These are phyloP conservation scores for Colletotrichum orchidophilum DNA, from an alignment of 2,329 filamentous ascomycete species.

Conservation along the genomic window DNA sequence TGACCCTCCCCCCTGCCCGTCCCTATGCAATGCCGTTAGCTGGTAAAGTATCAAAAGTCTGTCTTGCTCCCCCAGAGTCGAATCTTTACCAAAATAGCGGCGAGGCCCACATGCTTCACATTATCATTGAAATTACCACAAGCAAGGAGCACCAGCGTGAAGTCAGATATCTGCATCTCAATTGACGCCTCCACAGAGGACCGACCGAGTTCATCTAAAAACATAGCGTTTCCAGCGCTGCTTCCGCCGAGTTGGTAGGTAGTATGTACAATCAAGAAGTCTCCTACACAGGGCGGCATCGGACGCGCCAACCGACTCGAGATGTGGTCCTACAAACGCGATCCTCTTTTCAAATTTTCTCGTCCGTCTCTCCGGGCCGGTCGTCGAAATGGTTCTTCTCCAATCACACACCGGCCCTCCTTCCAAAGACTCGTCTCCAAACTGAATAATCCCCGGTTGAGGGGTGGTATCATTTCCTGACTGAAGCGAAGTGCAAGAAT, in stretches of 20 bases:
- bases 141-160: background rate
- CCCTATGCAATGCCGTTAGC: no score
- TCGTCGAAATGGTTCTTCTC: background rate
- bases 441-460: conserved; percentile 18
- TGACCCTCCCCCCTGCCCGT: no score
- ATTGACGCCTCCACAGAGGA: background rate
- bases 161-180: conserved; percentile 26
- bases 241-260: background rate
- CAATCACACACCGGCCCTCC: background rate
- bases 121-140: background rate
- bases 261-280: conserved; percentile 23
- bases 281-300: conserved; percentile 13
- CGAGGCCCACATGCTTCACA: background rate
- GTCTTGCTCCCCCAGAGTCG: background rate
- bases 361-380: background rate
- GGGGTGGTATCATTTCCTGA: conserved; percentile 36
- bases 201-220: background rate
- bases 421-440: conserved; percentile 8
- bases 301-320: conserved; percentile 5
- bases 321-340: background rate
- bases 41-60: no score
- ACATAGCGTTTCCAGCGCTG: background rate
- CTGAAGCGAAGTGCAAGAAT: conserved; percentile 31
- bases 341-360: background rate
- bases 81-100: background rate